phyloP scores from a whole-genome alignment of 495 filamentous ascomycete genomes.

The Margaritispora aquatica region DNA sequence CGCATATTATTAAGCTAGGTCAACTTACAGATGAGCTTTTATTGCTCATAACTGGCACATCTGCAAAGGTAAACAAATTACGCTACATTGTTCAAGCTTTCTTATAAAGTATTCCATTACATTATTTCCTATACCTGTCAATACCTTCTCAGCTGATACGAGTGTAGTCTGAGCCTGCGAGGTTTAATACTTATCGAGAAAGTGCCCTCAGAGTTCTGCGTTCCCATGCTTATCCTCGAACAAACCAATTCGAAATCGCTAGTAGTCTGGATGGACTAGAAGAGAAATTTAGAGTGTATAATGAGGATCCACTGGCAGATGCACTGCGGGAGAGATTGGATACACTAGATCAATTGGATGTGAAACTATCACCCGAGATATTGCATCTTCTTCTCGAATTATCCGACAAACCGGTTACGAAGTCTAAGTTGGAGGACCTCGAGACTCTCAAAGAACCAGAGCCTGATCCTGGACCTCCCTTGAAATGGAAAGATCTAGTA shows the following conservation, averaged over 20 bases:
- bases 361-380: conserved; percentile 68
- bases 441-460: conserved; percentile 40
- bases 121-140: too few relatives aligned
- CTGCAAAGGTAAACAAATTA: conserved; percentile 18
- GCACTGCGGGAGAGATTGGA: conserved; percentile 59
- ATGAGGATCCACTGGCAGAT: conserved; percentile 74
- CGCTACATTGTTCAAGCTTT: too few relatives aligned
- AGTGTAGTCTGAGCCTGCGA: conserved; percentile 32
- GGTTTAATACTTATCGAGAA: conserved; percentile 43
- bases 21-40: conserved; percentile 52
- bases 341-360: conserved; percentile 44
- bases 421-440: conserved; percentile 59
- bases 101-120: too few relatives aligned
- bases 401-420: conserved; percentile 70
- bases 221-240: conserved; percentile 58
- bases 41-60: conserved; percentile 27
- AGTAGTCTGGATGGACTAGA: conserved; percentile 70
- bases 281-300: conserved; percentile 79
- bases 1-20: conserved; percentile 38
- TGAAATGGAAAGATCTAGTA: conserved; percentile 74
- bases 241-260: conserved; percentile 83
- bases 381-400: conserved; percentile 75
- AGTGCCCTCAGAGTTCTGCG: conserved; percentile 48
- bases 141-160: conserved; percentile 4
- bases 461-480: conserved; percentile 30